These are phyloP conservation scores for Oidiodendron maius DNA, from an alignment of 495 filamentous ascomycete genomes.

Conservation along the genomic window DNA sequence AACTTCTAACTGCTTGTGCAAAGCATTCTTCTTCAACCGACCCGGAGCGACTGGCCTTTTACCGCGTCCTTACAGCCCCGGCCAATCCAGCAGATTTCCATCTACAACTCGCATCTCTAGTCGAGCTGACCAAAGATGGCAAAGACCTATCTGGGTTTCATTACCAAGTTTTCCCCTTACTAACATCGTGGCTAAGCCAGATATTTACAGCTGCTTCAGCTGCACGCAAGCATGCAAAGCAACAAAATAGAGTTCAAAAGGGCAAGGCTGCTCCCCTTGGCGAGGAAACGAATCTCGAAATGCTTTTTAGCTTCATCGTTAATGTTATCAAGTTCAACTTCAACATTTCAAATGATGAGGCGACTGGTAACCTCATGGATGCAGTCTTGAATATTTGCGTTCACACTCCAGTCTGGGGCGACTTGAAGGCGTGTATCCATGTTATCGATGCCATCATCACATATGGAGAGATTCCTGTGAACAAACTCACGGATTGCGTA, in stretches of 20 bases:
- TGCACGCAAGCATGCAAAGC: conserved; percentile 39
- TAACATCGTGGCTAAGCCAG: conserved; percentile 51
- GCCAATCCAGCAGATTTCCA: conserved; percentile 53
- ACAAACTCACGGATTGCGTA: conserved; percentile 61
- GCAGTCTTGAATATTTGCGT: conserved; percentile 67
- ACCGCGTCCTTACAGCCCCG: conserved; percentile 47
- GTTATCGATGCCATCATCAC: conserved; percentile 77
- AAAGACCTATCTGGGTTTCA: conserved; percentile 60
- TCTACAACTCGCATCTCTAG: conserved; percentile 55
- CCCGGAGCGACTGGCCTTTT: conserved; percentile 59
- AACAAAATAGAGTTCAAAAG: conserved; percentile 35
- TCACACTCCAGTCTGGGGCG: conserved; percentile 63
- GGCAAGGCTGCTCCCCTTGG: conserved; percentile 36
- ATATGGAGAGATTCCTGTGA: conserved; percentile 67
- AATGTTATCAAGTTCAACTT: conserved; percentile 81
- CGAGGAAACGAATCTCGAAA: conserved; percentile 63
- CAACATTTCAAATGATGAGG: conserved; percentile 61
- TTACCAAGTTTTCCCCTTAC: conserved; percentile 49
- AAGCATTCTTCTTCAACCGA: conserved; percentile 53
- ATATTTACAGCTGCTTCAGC: conserved; percentile 47
- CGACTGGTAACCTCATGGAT: conserved; percentile 60
- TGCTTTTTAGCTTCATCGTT: conserved; percentile 68
- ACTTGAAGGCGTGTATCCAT: conserved; percentile 68
- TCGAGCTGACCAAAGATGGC: conserved; percentile 56
- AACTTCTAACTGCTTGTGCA: conserved; percentile 58